Conservation (phyloP, 345 rosid genomes). For the Hypericum perforatum region DNA sequence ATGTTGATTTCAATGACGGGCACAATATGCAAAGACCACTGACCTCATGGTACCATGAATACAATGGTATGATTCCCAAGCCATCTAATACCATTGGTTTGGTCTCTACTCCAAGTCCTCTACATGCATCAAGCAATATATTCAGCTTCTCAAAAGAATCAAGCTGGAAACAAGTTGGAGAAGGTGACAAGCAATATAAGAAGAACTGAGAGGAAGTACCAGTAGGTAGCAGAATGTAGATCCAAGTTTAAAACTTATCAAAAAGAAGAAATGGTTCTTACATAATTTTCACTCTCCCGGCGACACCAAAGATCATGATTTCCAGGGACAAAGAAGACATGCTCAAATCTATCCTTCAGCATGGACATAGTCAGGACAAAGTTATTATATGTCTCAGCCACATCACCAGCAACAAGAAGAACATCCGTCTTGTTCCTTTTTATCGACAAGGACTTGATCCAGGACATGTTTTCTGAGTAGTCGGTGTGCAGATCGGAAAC, state of each 20-base stretch:
- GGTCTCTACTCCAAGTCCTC: constrained; percentile 42
- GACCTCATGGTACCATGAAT: constrained; percentile 73
- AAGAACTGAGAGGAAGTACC: background rate
- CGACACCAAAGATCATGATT: constrained; percentile 70
- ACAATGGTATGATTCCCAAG: constrained; percentile 51
- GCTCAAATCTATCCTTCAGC: constrained; percentile 41
- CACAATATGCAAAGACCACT: background rate
- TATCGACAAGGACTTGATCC: constrained; percentile 41
- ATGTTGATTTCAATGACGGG: background rate
- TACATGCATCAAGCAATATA: constrained; percentile 49
- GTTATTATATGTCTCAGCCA: constrained; percentile 40
- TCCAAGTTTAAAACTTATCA: background rate
- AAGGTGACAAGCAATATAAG: background rate
- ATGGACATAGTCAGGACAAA: constrained; percentile 46
- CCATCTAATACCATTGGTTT: constrained; percentile 29
- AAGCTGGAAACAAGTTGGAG: constrained; percentile 25
- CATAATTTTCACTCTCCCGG: constrained; percentile 21
- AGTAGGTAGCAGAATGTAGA: too few species aligned
- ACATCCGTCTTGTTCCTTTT: constrained; percentile 28
- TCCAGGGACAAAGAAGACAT: constrained; percentile 50
- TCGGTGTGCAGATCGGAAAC: constrained; percentile 58
- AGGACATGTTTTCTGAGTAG: constrained; percentile 46
- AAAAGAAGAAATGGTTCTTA: constrained; percentile 14
- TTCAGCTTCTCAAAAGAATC: constrained; percentile 60
- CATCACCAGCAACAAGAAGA: constrained; percentile 59